These are phyloP conservation scores for Bonia amplexicaulis DNA, from an alignment of 176 grass and related monocot genomes.

Conservation along the genomic window DNA sequence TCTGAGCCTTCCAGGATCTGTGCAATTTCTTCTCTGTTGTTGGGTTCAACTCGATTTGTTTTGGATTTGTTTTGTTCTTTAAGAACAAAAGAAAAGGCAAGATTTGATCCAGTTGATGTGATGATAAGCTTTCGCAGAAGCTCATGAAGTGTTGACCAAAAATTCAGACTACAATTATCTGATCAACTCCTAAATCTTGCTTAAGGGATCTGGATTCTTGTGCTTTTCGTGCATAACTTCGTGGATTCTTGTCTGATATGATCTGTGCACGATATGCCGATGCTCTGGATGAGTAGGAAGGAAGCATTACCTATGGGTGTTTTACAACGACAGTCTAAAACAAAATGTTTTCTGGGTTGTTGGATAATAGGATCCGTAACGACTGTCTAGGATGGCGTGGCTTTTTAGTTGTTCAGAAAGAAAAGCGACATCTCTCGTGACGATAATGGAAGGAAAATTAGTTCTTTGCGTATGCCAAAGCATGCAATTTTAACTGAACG, in stretches of 20 bases:
- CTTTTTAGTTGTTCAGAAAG: not conserved
- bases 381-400: not conserved
- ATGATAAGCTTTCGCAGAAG: conserved; percentile 49
- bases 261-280: conserved; percentile 65
- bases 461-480: too few relatives aligned
- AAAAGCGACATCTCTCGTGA: not conserved
- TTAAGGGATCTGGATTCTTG: not conserved
- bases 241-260: not conserved
- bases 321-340: not conserved
- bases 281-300: conserved; percentile 55
- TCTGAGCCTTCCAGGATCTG: conserved; percentile 44
- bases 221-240: fast-evolving
- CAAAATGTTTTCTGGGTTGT: not conserved
- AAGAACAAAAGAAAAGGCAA: not conserved
- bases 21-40: not conserved
- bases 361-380: not conserved
- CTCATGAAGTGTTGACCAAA: conserved; percentile 19
- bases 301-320: conserved; percentile 34
- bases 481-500: too few relatives aligned
- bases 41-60: not conserved
- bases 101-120: conserved; percentile 30
- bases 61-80: not conserved
- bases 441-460: too few relatives aligned
- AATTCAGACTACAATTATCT: conserved; percentile 81
- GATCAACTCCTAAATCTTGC: conserved; percentile 19